A percentile compares a stretch with the other conserved stretches of the same genome.
These are phyloP conservation scores for Athelia sp. DNA, from an alignment of 1,284 basidiomycete genomes.

Conservation along the genomic window DNA sequence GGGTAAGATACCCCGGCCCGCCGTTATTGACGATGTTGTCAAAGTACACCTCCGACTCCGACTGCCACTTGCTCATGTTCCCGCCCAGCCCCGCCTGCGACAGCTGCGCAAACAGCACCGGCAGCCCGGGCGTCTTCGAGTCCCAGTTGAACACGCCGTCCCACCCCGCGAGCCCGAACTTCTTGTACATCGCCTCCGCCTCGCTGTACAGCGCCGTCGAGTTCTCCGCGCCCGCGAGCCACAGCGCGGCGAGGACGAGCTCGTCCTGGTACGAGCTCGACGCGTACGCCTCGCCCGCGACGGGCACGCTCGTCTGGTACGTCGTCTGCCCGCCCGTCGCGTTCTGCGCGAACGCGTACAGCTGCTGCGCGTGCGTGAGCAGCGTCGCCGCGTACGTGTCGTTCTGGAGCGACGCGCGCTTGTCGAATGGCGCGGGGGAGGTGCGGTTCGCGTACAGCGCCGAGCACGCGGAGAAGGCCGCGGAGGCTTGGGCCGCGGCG, in stretches of 20 bases:
- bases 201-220: slow-evolving; percentile 57
- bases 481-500: slow-evolving; percentile 75
- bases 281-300: slow-evolving; percentile 61
- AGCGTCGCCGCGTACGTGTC: slow-evolving; percentile 67
- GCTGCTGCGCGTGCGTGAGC: slow-evolving; percentile 65
- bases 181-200: slow-evolving; percentile 58
- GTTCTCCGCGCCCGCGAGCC: slow-evolving; percentile 71
- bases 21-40: slow-evolving; percentile 65
- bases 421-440: slow-evolving; percentile 47
- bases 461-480: slow-evolving; percentile 84
- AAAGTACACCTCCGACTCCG: slow-evolving; percentile 71
- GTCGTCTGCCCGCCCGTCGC: slow-evolving; percentile 48
- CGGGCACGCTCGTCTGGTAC: slow-evolving; percentile 66
- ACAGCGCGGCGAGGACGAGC: slow-evolving; percentile 68
- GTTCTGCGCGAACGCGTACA: slow-evolving; percentile 72
- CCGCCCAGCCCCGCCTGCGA: slow-evolving; percentile 44
- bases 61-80: slow-evolving; percentile 65
- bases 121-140: slow-evolving; percentile 70
- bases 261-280: slow-evolving; percentile 73
- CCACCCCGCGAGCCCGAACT: slow-evolving; percentile 49
- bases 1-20: slow-evolving; percentile 48
- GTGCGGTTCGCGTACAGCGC: slow-evolving; percentile 64
- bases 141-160: slow-evolving; percentile 87
- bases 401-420: slow-evolving; percentile 69
- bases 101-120: slow-evolving; percentile 71